Evolutionary conservation across 306 rosid species (phyloP).

Genomic region (Prinsepia uniflora): DNA sequence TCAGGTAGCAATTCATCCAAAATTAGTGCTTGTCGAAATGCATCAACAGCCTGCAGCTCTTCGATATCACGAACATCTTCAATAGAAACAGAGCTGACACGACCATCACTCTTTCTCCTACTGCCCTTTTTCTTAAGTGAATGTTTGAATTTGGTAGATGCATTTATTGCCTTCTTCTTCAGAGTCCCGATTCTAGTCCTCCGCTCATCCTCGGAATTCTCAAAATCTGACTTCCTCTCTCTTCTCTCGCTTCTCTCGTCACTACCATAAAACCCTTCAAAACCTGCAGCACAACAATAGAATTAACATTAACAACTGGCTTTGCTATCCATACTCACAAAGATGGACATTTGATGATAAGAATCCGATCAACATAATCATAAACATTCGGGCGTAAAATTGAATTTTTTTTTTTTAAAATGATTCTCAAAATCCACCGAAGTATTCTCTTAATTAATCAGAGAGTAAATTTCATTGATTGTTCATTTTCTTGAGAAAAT

Average conservation of each 20-base stretch:
- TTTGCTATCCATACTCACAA: neutral
- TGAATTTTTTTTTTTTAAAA: neutral
- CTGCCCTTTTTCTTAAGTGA: slow-evolving; percentile 86
- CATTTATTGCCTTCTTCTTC: slow-evolving; percentile 88
- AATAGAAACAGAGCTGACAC: slow-evolving; percentile 94
- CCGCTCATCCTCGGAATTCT: slow-evolving; percentile 92
- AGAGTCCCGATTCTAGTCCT: slow-evolving; percentile 83
- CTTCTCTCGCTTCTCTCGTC: slow-evolving; percentile 83
- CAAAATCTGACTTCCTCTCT: slow-evolving; percentile 89
- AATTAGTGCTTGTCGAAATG: slow-evolving; percentile 63
- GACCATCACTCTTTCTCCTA: slow-evolving; percentile 73
- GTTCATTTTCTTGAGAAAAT: neutral
- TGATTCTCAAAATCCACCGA: neutral
- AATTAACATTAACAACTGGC: neutral
- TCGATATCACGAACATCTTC: slow-evolving; percentile 91
- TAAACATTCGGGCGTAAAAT: neutral
- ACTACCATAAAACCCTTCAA: slow-evolving; percentile 92
- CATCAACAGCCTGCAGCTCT: slow-evolving; percentile 80
- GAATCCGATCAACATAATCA: neutral
- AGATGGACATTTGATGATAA: neutral
- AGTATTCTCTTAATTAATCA: neutral
- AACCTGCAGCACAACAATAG: slow-evolving; percentile 46
- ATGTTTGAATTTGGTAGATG: slow-evolving; percentile 88
- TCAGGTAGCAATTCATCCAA: slow-evolving; percentile 80
- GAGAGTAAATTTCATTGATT: neutral